Evolutionary conservation across 169 alveolate species (phyloP), one percentile per base, ranked within the genome.

Genomic region (Plasmodium blacklocki): DNA sequence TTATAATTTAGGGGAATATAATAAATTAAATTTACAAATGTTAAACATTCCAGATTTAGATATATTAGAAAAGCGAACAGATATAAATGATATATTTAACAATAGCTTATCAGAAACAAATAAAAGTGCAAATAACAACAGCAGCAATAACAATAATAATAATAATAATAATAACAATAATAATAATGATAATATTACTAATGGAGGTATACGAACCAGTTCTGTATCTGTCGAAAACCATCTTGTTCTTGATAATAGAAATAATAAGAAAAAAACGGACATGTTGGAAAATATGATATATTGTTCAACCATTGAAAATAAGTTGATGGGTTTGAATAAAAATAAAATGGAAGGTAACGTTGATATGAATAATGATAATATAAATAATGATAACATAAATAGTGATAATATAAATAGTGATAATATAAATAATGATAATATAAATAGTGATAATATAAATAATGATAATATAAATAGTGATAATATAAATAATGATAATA

Each of bases 21-120:
- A 71, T 49, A 71, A 71, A 29, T 26, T 49, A 18, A 71, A 71
- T 71, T 18, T 71, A 2, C 19, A 71, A 45, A 21, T 71, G 15
- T 49, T 71, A 66, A 29, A 66, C 15, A 39, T 66, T 23, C 11
- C 19, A 3, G 64, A 71, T 19, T 9, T 71, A 47, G 80, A 71
- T 7, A 9, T 23, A 15, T 18, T 71, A 15, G 80, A 50, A 71
- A 71, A 71, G 8, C 18, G 80, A 14, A 19, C 45, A 0, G 80
- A 50, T 12, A 11, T 71, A 11, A 71, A 71, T 19, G 7, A 67
- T 67, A 29, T 67, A 15, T n/a, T 67, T 50, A 29, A 29, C 2
- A 32, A 67, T 15, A 3, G 26, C n/a, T 5, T 39, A 7, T 56
- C 21, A 18, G 64, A 56, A 56, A 39, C 47, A 7, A 39, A 39